Conservation (phyloP, 306 rosid species). For the Vigna mungo region DNA sequence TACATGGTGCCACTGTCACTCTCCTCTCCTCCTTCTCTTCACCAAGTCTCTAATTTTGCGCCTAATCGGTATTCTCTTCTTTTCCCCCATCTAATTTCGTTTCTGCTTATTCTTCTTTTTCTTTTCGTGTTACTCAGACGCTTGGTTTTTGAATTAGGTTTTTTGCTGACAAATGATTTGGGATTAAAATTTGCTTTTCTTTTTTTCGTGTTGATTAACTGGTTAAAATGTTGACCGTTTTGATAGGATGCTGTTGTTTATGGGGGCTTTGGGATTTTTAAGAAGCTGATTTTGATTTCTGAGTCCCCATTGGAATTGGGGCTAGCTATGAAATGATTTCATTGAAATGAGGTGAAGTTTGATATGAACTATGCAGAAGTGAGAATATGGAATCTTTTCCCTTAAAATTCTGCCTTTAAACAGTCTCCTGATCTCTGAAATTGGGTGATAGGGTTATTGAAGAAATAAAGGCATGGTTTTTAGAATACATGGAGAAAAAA, state of each 20-base stretch:
- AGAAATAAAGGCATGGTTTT: not conserved
- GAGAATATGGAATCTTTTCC: not conserved
- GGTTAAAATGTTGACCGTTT: not conserved
- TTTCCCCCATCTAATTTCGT: not conserved
- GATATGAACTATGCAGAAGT: not conserved
- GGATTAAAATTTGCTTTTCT: slow-evolving; percentile 9
- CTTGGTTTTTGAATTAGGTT: slow-evolving; percentile 30
- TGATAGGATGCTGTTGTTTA: not conserved
- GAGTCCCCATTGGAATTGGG: slow-evolving; percentile 20
- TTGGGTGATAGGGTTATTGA: not conserved
- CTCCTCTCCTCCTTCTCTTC: slow-evolving; percentile 29
- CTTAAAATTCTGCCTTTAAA: not conserved
- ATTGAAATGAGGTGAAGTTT: slow-evolving; percentile 13
- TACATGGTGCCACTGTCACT: not conserved
- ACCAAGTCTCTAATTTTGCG: slow-evolving; percentile 20
- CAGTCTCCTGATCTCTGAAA: not conserved
- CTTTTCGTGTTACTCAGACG: not conserved
- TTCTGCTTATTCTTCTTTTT: not conserved
- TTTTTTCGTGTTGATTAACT: slow-evolving; percentile 4
- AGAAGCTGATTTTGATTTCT: slow-evolving; percentile 12
- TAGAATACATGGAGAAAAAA: not conserved
- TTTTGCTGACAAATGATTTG: not conserved
- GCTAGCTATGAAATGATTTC: not conserved
- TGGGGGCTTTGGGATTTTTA: slow-evolving; percentile 8
- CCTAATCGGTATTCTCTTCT: slow-evolving; percentile 34